These are phyloP conservation scores for Alliaria petiolata DNA, from an alignment of 345 rosid species.

Conservation along the genomic window DNA sequence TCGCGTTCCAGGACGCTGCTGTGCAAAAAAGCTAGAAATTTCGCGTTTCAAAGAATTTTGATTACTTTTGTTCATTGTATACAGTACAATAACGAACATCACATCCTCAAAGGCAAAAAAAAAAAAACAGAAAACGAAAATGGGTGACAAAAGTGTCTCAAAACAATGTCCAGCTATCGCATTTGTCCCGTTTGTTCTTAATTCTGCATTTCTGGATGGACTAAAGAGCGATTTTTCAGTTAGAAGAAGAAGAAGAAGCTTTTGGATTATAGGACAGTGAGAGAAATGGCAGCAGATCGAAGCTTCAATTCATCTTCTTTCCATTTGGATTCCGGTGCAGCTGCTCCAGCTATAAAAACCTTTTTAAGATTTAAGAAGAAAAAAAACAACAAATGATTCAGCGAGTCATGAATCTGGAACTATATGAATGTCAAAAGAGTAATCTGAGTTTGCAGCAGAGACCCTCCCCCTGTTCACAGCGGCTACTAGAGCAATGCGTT, in stretches of 20 bases:
- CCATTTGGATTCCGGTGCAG: constrained; percentile 80
- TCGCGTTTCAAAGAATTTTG: not conserved
- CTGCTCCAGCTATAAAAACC: constrained; percentile 87
- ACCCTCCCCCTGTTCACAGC: constrained; percentile 83
- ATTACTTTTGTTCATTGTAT: not conserved
- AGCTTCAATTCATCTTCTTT: constrained; percentile 72
- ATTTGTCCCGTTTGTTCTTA: not conserved
- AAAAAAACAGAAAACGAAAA: not conserved
- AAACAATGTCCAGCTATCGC: no score
- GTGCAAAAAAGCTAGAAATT: not conserved
- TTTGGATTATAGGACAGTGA: constrained; percentile 40
- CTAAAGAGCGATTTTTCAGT: not conserved
- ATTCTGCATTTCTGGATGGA: not conserved
- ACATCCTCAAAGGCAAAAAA: constrained; percentile 2
- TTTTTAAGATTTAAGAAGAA: constrained; percentile 9
- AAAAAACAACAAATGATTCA: constrained; percentile 16
- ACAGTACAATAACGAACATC: not conserved
- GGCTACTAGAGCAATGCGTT: constrained; percentile 69
- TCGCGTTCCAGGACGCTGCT: no score
- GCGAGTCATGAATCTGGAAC: not conserved
- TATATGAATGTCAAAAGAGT: not conserved
- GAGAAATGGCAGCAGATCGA: constrained; percentile 80
- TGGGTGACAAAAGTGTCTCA: constrained; percentile 4
- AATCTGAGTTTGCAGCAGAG: not conserved
- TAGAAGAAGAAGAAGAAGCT: not conserved